Evolutionary conservation across 306 rosid species (phyloP).

Genomic region (Quercus gilva): DNA sequence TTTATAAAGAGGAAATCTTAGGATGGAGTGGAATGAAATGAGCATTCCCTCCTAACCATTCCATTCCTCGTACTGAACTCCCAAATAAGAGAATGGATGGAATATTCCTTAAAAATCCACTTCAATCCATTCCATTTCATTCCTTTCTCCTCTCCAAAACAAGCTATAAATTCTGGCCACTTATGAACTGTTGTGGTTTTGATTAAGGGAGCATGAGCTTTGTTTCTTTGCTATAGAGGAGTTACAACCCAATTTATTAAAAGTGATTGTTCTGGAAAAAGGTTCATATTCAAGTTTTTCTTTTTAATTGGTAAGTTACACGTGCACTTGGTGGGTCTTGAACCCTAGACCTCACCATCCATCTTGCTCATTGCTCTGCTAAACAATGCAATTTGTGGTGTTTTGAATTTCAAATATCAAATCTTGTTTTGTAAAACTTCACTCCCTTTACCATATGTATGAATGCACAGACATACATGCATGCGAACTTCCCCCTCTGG

Average conservation of each 20-base stretch:
- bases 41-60: too few relatives aligned
- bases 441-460: not conserved
- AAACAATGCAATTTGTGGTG: not conserved
- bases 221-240: not conserved
- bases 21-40: too few relatives aligned
- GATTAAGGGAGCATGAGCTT: not conserved
- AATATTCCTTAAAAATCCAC: too few relatives aligned
- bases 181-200: too few relatives aligned
- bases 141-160: not conserved
- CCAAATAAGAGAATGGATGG: too few relatives aligned
- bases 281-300: too few relatives aligned
- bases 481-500: not conserved
- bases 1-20: too few relatives aligned
- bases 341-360: too few relatives aligned
- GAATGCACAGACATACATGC: not conserved
- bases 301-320: too few relatives aligned
- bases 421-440: not conserved
- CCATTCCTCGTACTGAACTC: too few relatives aligned
- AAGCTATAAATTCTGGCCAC: not conserved
- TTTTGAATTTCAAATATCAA: not conserved
- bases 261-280: not conserved
- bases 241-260: not conserved
- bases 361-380: not conserved
- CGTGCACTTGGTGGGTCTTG: too few relatives aligned
- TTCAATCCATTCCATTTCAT: too few relatives aligned